Percentiles rank a stretch among this genome's conserved stretches.
These are phyloP conservation scores for Aspergillus bertholletiae DNA, from an alignment of 495 filamentous ascomycete species.

Conservation along the genomic window DNA sequence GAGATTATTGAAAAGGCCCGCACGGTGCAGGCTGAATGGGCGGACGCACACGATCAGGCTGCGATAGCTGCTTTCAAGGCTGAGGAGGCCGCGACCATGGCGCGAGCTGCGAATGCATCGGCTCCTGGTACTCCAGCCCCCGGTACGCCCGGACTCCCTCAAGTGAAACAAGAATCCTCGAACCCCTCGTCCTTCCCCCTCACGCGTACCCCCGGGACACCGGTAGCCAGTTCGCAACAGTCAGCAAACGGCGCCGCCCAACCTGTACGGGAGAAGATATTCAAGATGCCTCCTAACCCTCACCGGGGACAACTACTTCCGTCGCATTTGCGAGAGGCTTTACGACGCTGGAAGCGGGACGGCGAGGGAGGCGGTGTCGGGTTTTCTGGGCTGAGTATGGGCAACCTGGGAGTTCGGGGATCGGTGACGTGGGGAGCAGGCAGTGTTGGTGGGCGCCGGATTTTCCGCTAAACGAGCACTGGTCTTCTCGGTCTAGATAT, in stretches of 20 bases:
- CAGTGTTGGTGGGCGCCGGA: slow-evolving; percentile 50
- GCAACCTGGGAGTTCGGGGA: slow-evolving; percentile 63
- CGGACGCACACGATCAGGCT: slow-evolving; percentile 46
- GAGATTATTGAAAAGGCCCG: slow-evolving; percentile 78
- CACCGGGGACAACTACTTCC: slow-evolving; percentile 72
- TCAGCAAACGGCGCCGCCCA: neutral
- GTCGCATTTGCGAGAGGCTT: slow-evolving; percentile 77
- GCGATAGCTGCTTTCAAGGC: slow-evolving; percentile 29
- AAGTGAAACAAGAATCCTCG: slow-evolving; percentile 1
- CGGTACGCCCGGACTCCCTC: neutral
- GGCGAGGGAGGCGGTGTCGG: slow-evolving; percentile 65
- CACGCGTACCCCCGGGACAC: neutral
- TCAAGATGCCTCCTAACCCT: slow-evolving; percentile 39
- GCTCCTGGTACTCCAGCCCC: slow-evolving; percentile 2
- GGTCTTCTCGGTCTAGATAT: neutral
- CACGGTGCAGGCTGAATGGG: slow-evolving; percentile 76
- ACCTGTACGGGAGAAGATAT: slow-evolving; percentile 22
- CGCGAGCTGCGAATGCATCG: slow-evolving; percentile 33
- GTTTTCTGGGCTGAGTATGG: slow-evolving; percentile 67
- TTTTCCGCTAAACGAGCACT: slow-evolving; percentile 51
- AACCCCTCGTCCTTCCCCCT: neutral
- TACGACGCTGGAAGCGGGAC: slow-evolving; percentile 67
- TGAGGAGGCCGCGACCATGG: slow-evolving; percentile 34
- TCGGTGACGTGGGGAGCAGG: slow-evolving; percentile 53
- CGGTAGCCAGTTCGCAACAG: neutral